Evolutionary conservation across 768 basidiomycete species (phyloP).

Genomic region (Terana coerulea): DNA sequence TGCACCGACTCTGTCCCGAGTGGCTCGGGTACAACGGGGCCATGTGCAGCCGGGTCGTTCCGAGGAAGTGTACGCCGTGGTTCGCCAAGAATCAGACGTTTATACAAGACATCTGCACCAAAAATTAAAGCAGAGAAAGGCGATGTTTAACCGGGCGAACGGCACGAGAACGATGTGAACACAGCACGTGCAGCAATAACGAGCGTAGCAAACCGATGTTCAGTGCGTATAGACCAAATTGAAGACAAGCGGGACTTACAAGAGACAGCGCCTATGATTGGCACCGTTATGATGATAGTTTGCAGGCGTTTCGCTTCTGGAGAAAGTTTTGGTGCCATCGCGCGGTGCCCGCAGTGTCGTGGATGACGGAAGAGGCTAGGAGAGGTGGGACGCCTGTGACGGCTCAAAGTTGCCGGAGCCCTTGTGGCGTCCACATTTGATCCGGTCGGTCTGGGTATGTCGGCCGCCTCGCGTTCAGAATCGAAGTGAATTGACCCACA

Average conservation of each 20-base stretch:
- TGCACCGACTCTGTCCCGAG: background rate
- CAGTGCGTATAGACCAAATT: background rate
- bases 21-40: constrained; percentile 9
- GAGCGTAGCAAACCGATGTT: background rate
- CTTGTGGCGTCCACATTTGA: constrained; percentile 5
- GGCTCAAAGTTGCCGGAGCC: too few species aligned
- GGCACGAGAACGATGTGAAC: background rate
- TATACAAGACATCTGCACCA: constrained; percentile 57
- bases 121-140: too few species aligned
- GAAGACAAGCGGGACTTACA: constrained; percentile 36
- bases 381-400: too few species aligned
- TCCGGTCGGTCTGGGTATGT: constrained; percentile 1
- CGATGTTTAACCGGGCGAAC: too few species aligned
- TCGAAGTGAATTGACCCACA: too few species aligned
- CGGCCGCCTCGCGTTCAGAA: too few species aligned
- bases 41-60: constrained; percentile 10
- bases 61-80: constrained; percentile 38
- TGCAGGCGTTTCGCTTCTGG: constrained; percentile 43
- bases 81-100: constrained; percentile 54
- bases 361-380: too few species aligned
- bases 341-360: background rate
- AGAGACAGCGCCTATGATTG: constrained; percentile 61
- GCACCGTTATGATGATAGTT: constrained; percentile 58
- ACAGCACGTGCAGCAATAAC: background rate
- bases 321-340: constrained; percentile 25